phyloP scores from a whole-genome alignment of 2,329 filamentous ascomycete genomes.

The Shiraia sp. region DNA sequence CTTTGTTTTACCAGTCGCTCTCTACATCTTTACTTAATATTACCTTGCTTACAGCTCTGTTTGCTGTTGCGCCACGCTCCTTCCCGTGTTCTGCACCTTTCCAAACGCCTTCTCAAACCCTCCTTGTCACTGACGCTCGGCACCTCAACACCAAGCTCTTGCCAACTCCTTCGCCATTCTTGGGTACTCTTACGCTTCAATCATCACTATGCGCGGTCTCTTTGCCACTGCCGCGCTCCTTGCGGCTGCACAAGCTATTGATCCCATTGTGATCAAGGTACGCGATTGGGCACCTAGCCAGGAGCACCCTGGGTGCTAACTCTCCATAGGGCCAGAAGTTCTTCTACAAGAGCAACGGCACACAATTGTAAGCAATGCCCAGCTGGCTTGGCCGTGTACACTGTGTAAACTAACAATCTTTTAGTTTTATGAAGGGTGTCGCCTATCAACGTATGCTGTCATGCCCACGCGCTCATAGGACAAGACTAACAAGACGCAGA shows the following conservation, averaged over 20 bases:
- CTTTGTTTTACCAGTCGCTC: slow-evolving; percentile 38
- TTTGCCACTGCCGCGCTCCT: slow-evolving; percentile 56
- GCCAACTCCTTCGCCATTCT: slow-evolving; percentile 31
- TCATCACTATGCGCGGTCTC: slow-evolving; percentile 59
- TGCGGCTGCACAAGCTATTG: slow-evolving; percentile 58
- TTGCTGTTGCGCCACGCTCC: slow-evolving; percentile 31
- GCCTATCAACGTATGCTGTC: slow-evolving; percentile 74
- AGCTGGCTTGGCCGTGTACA: background rate
- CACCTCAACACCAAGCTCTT: slow-evolving; percentile 27
- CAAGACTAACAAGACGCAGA: slow-evolving; percentile 46
- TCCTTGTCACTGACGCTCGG: slow-evolving; percentile 21
- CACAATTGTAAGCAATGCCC: slow-evolving; percentile 58
- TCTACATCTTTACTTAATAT: slow-evolving; percentile 29
- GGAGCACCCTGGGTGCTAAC: slow-evolving; percentile 9
- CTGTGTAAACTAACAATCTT: slow-evolving; percentile 17
- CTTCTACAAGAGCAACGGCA: slow-evolving; percentile 83
- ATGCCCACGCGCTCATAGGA: background rate
- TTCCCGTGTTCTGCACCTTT: slow-evolving; percentile 15
- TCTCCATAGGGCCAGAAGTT: slow-evolving; percentile 72
- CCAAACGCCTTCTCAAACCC: slow-evolving; percentile 16
- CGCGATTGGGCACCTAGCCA: slow-evolving; percentile 8
- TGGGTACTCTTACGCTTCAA: slow-evolving; percentile 24
- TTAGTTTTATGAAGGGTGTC: slow-evolving; percentile 82
- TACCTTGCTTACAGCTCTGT: slow-evolving; percentile 20
- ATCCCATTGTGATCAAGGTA: slow-evolving; percentile 73